Evolutionary conservation across 225 moss, liverwort and hornwort genomes (phyloP).

Genomic region (Straminergon stramineum): DNA sequence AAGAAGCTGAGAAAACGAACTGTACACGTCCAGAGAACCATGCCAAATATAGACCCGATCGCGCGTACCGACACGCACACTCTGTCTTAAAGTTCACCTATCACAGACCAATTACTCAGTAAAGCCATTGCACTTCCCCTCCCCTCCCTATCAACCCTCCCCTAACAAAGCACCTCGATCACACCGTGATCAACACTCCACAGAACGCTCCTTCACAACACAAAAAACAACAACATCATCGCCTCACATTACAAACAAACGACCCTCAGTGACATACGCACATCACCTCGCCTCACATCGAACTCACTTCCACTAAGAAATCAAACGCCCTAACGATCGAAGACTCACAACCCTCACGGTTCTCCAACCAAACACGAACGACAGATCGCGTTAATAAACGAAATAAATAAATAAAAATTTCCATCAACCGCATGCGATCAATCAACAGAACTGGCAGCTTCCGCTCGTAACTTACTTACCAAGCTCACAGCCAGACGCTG

Average conservation of each 20-base stretch:
- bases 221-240: not conserved
- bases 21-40: not conserved
- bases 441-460: not conserved
- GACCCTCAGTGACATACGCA: not conserved
- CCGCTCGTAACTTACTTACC: not conserved
- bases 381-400: not conserved
- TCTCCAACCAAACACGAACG: not conserved
- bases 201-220: not conserved
- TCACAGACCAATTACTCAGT: not conserved
- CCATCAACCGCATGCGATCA: not conserved
- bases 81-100: not conserved
- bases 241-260: not conserved
- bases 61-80: not conserved
- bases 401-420: not conserved
- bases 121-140: not conserved
- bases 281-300: not conserved
- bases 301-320: not conserved
- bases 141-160: not conserved
- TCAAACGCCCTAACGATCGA: not conserved
- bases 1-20: not conserved
- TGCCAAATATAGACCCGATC: not conserved
- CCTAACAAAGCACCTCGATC: not conserved
- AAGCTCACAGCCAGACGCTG: not conserved
- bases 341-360: not conserved
- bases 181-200: not conserved